Percentiles rank a stretch among this genome's conserved stretches.
Evolutionary conservation across 495 filamentous ascomycete species (phyloP).

Genomic region (Pyronema omphalodes): DNA sequence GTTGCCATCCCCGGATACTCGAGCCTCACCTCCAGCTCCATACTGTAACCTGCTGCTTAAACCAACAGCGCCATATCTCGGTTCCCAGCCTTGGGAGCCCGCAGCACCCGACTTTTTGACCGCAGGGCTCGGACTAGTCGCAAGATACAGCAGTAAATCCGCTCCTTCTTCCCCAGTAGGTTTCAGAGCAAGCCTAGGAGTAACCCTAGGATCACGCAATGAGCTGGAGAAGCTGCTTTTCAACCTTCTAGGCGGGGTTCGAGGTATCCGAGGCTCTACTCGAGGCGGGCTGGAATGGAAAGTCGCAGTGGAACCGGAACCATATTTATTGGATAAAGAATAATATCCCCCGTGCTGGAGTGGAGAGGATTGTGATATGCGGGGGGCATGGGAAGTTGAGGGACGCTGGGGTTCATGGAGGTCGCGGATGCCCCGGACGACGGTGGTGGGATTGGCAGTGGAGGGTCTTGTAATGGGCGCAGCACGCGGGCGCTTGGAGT

Average conservation of each 20-base stretch:
- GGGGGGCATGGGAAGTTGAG: neutral
- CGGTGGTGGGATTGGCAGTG: too few relatives aligned
- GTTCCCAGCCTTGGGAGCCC: constrained; percentile 18
- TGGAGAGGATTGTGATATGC: constrained; percentile 18
- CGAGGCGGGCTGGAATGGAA: constrained; percentile 26
- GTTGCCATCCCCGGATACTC: too few relatives aligned
- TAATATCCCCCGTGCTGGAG: constrained; percentile 8
- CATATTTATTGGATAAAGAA: constrained; percentile 9
- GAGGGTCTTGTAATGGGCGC: constrained; percentile 2
- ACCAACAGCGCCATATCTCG: neutral
- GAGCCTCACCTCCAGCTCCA: too few relatives aligned
- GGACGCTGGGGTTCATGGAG: too few relatives aligned
- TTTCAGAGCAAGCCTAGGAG: constrained; percentile 9
- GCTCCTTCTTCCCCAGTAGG: constrained; percentile 63
- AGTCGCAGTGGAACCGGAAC: constrained; percentile 5
- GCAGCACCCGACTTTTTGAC: constrained; percentile 9
- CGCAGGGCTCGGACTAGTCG: constrained; percentile 78
- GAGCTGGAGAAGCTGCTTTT: too few relatives aligned
- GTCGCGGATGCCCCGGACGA: too few relatives aligned
- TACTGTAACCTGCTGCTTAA: too few relatives aligned
- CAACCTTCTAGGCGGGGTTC: constrained; percentile 23
- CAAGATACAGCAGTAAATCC: constrained; percentile 78
- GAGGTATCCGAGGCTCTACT: constrained; percentile 23
- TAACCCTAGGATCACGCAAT: neutral
- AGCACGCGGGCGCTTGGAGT: constrained; percentile 22